Base-by-base conservation (phyloP, 257 asterid genomes). In the Rauvolfia tetraphylla region DNA sequence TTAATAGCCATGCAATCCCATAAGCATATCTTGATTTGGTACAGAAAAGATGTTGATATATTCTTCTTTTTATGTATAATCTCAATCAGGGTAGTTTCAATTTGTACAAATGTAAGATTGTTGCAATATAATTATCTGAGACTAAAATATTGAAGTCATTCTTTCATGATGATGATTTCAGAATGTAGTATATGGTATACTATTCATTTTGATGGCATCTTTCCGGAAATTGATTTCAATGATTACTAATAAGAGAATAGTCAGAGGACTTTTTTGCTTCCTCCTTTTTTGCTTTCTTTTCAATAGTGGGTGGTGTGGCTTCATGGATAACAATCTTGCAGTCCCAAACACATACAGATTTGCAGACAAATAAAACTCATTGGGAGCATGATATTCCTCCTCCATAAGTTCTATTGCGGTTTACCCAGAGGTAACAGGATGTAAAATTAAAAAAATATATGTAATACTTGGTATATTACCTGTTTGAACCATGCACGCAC, bases 401-500 rank as follows among this genome's bases (percentile, higher is more conserved):
- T n/a, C 59, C 12, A 73, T 23, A 4, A 36, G 38, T 23, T 56
- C 36, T 33, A 23, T 41, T n/a, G 46, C 33, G 4, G 22, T 13
- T 63, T 22, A 33, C 17, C 51, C 23, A 59, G 67, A 54, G 4
- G 22, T 11, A 44, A 68, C 61, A 72, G 57, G 7, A 69, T 48
- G 51, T 51, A 38, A 53, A 1, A 71, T 36, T 25, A 46, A n/a
- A n/a, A n/a, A n/a, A 66, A 10, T 66, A 11, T 53, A 9, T 22
- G 61, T 29, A 69, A 33, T 31, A 38, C 9, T n/a, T 54, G 46
- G 76, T 33, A 74, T 36, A 51, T 59, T 81, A 90, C 99, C 97
- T 88, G 89, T 86, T 95, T 91, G 80, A 91, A 80, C 97, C 98
- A 90, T 74, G 97, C 88, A n/a, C 99, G 91, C 75, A 90, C 90